Base-by-base conservation (phyloP, 2,329 filamentous ascomycete genomes). In the Colletotrichum aenigma region DNA sequence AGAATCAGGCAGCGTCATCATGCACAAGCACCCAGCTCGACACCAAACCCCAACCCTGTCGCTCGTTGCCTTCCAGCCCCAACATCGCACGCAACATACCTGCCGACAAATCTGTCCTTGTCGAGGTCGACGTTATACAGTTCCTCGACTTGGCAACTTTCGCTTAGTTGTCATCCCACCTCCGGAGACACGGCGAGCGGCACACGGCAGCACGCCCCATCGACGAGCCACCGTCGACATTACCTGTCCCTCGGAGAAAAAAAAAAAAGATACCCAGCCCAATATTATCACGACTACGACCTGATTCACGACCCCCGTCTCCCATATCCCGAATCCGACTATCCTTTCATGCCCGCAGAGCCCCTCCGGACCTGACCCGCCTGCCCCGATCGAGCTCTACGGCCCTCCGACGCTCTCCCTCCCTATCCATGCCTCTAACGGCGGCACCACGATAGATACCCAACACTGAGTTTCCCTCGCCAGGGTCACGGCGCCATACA, bases 401-500 rank as follows among this genome's bases (percentile, higher is more conserved):
- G 73, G 64, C 43, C 7, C 48, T 18, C 21, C 70, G 38, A 68
- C 30, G 43, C 66, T 52, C 55, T 72, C 70, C 80, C 69, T 67
- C 28, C 64, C 56, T 60, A 21, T 24, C 73, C 60, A 76, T 76
- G 74, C 71, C 34, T 56, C 38, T n/a, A 34, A 55, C 60, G 30
- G 48, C 66, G 12, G 38, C 70, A n/a, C 36, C 43, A 26, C 70
- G 15, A 61, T 66, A 74, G 70, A 75, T 15, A 21, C 55, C 55
- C 52, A 21, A 75, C 13, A 43, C 21, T 58, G 58, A 71, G 38
- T 71, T 66, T 77, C 76, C 74, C 74, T 76, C 66, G 92, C 93
- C 94, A 83, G 94, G 94, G 92, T 94, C 82, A 95, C 91, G 94
- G 90, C 92, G 88, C 83, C 83, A 85, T 80, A 81, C 85, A 84